phyloP scores from a whole-genome alignment of 139 green algal genomes.

The Closterium sp. region DNA sequence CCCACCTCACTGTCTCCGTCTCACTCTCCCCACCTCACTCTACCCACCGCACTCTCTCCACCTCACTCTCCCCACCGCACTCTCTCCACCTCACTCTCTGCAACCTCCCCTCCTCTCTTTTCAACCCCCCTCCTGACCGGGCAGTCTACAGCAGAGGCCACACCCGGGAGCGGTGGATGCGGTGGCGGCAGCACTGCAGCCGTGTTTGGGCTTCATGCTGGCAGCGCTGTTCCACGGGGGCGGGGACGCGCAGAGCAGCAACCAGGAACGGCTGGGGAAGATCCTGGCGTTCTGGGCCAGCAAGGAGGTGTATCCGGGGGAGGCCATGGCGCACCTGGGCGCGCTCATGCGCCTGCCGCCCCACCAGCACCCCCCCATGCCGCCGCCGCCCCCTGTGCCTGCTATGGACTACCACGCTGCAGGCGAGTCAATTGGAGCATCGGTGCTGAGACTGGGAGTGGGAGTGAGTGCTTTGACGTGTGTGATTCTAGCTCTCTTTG shows the following conservation, averaged over 20 bases:
- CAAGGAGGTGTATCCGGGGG: constrained; percentile 38
- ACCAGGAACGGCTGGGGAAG: constrained; percentile 40
- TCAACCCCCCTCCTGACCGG: no score
- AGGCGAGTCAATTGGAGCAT: neutral
- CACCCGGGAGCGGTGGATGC: neutral
- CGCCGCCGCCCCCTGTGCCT: neutral
- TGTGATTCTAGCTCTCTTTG: neutral
- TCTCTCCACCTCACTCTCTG: neutral
- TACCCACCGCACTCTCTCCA: neutral
- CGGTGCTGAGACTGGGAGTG: neutral
- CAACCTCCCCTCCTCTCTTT: no score
- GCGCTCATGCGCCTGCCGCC: neutral
- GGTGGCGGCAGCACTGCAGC: neutral
- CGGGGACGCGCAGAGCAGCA: neutral
- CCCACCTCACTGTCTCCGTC: neutral
- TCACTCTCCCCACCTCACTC: neutral
- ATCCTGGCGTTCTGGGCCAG: constrained; percentile 46
- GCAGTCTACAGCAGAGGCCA: constrained; percentile 2
- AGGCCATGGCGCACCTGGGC: constrained; percentile 16
- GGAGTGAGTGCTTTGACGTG: neutral
- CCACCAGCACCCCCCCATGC: neutral
- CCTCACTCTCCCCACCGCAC: neutral
- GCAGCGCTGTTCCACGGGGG: neutral
- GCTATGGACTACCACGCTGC: neutral
- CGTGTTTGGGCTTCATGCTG: neutral